Base-by-base conservation (phyloP, 2,329 filamentous ascomycete species). In the Emericellopsis atlantica region DNA sequence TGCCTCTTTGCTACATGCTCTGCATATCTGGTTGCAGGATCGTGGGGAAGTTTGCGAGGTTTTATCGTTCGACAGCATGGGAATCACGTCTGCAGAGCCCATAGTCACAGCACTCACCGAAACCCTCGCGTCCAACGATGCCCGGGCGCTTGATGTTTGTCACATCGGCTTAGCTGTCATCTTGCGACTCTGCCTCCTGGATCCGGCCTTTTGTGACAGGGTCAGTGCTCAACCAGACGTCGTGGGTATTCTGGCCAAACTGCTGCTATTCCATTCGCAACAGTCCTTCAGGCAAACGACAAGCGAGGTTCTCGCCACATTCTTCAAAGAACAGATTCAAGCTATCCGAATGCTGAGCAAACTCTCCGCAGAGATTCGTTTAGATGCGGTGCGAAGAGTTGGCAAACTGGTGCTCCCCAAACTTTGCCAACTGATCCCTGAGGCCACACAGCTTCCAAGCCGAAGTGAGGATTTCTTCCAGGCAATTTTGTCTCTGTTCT, bases 381-480 rank as follows among this genome's bases (percentile, higher is more conserved):
- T 29, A 12, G 26, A 29, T 9, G 6, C 26, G 26, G 12, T 29
- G 8, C 26, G 26, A 29, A 29, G 26, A 29, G 12, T 12, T 29
- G 26, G 26, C 26, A 29, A 29, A 29, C 9, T 29, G 26, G 26
- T 29, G 9, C 12, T 29, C 9, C 26, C 26, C 8, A 9, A 29
- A 9, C 26, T 36, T 12, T 36, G 18, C 34, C 32, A 35, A 15
- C 32, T 35, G 9, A 15, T 35, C 8, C 32, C 32, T 9, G 32
- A 35, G n/a, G 32, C 32, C n/a, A 10, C n/a, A 14, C 4, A 21
- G 3, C 3, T 50, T 37, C 49, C 56, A 40, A 44, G 32, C 23
- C 52, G 52, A 21, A 58, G 56, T 38, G 53, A 54, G 39, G 58
- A 60, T 40, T 45, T 55, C 16, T 44, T 46, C 22, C 21, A 32